Base-by-base conservation (phyloP, 352 stramenopile genomes). In the Phytopythium helicoides region DNA sequence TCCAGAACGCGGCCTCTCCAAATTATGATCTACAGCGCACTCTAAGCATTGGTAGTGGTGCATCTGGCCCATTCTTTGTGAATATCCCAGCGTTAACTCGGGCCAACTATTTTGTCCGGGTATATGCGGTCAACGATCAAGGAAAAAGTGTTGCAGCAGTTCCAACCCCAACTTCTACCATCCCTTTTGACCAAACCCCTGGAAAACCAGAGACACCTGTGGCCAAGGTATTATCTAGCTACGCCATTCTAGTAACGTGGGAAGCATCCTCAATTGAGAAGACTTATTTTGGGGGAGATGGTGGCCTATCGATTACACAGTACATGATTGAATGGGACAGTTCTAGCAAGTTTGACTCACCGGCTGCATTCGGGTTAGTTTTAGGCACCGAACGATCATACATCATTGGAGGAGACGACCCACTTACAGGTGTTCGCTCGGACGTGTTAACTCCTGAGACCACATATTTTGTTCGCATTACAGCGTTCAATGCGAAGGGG, bases 241-340 rank as follows among this genome's bases (percentile, higher is more conserved):
- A 88, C n/a, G 84, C 94, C 21, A 89, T 99, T 25, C 69, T 97
- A 8, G 84, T 98, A 6, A 64, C 86, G 40, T 99, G 95, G 95
- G 64, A 84, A 3, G 57, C 77, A 25, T 96, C 95, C 31, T 90
- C 87, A 9, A 72, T 74, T 1, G 66, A 93, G 25, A 85, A 92
- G 50, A 62, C 80, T 5, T 88, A 86, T 16, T 99, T 92, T 60
- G 89, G 92, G 14, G 94, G 94, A 4, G 74, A 97, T 61, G 95
- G 94, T 7, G 96, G 96, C 7, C 75, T 92, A 18, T 66, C 86
- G 6, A 96, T 99, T 38, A 95, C 92, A 22, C 82, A 97, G 47
- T 99, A 99, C 69, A 87, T 98, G 65, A 73, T 99, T 18, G 95
- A 99, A 56, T 99, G 95, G 96, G 92, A 98, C 61, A 83, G 52